phyloP scores from a whole-genome alignment of 2,329 filamentous ascomycete species.

The Fusarium sp. region DNA sequence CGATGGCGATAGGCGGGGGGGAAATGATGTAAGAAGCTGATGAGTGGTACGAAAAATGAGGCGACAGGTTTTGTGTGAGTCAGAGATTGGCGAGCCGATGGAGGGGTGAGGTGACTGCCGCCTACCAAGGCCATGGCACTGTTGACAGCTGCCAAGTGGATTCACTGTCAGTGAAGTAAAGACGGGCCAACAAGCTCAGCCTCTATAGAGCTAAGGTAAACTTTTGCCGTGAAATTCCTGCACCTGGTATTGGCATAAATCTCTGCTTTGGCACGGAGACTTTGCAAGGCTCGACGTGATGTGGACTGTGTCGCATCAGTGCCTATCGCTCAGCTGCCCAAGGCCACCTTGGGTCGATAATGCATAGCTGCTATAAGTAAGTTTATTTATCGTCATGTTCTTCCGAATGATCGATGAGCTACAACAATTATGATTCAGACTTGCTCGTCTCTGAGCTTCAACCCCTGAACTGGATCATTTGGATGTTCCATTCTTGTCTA shows the following conservation, averaged over 20 bases:
- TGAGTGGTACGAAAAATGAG: not conserved
- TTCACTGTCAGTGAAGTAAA: not conserved
- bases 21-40: not conserved
- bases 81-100: no score
- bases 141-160: not conserved
- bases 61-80: not conserved
- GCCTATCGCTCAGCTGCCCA: rapidly evolving
- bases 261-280: not conserved
- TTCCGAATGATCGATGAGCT: rapidly evolving
- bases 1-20: no score
- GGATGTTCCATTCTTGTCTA: not conserved
- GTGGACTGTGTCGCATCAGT: not conserved
- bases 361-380: rapidly evolving
- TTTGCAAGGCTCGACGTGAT: no score
- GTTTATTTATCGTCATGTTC: rapidly evolving
- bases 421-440: rapidly evolving
- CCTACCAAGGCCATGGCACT: not conserved
- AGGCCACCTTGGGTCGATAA: rapidly evolving
- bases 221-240: rapidly evolving
- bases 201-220: no score
- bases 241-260: not conserved
- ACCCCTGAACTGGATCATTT: not conserved
- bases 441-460: not conserved
- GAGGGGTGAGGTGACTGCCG: no score
- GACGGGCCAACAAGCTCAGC: not conserved